These are phyloP conservation scores for Pythium chondricola DNA, from an alignment of 352 stramenopile species.

Conservation along the genomic window DNA sequence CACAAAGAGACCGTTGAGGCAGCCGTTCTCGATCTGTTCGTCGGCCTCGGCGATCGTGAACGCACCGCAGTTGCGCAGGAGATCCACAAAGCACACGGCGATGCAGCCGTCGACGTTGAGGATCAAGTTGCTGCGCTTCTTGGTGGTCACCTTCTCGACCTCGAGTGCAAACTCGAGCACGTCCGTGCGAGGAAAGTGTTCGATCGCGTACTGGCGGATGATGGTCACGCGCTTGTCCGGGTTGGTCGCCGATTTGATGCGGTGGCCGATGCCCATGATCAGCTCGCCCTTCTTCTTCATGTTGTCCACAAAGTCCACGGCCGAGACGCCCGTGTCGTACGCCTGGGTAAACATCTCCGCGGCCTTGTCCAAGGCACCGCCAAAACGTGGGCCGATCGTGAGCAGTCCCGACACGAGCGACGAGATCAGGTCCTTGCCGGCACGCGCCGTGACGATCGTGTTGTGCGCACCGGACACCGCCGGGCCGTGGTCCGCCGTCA, in stretches of 20 bases:
- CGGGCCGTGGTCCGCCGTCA: conserved; percentile 95
- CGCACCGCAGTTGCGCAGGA: conserved; percentile 89
- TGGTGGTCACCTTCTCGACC: conserved; percentile 95
- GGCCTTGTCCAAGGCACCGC: conserved; percentile 93
- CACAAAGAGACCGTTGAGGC: conserved; percentile 93
- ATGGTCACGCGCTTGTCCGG: conserved; percentile 95
- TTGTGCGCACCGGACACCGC: conserved; percentile 96
- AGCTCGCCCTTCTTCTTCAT: conserved; percentile 95
- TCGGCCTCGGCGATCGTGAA: conserved; percentile 90
- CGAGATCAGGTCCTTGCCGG: conserved; percentile 96
- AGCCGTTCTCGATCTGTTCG: conserved; percentile 93
- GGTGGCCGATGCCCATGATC: conserved; percentile 97
- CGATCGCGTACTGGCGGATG: conserved; percentile 93
- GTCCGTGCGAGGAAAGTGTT: conserved; percentile 92
- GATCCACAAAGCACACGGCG: conserved; percentile 95
- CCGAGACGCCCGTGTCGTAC: conserved; percentile 84
- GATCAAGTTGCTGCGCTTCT: conserved; percentile 97
- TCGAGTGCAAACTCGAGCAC: conserved; percentile 94
- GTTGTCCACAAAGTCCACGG: conserved; percentile 90
- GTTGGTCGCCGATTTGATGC: conserved; percentile 94
- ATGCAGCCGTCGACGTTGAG: conserved; percentile 97
- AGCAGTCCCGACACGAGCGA: conserved; percentile 94
- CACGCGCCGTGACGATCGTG: conserved; percentile 92
- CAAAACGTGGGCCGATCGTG: conserved; percentile 95
- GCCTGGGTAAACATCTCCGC: conserved; percentile 91